Base-by-base conservation (phyloP, 2,329 filamentous ascomycete species). In the Didymella arachidicola region DNA sequence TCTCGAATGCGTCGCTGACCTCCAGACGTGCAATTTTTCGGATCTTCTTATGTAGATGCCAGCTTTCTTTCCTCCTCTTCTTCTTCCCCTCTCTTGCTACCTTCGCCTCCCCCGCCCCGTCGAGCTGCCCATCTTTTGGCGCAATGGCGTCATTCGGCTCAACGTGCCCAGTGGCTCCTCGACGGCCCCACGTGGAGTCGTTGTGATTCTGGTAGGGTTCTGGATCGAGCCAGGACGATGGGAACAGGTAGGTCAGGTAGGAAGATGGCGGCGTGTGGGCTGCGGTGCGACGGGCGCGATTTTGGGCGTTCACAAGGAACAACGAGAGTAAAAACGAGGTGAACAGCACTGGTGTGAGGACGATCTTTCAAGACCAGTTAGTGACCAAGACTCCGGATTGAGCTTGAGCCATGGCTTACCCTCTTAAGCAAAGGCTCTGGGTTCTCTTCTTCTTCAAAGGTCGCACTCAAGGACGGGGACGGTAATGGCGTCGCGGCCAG, bases 321-420 rank as follows among this genome's bases (percentile, higher is more conserved):
- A 91, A 83, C 2, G 88, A 90, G 63, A 90, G 44, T 41, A 91
- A 73, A 76, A 90, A 90, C 22, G 86, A 84, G 49, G 86, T 79
- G 72, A 90, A 85, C 63, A 86, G 81, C 61, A 90, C 65, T 7
- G 89, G 87, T 0, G 87, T 88, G 76, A 89, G 80, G 65, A 90
- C 60, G 59, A 80, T 67, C 77, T 77, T 50, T 55, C 29, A 57
- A 25, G 51, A 32, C 39, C 11, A 22, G 7, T 38, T 16, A 18
- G 22, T 4, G 26, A 22, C 10, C 48, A 29, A 11, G 11, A 45
- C 18, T 7, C 41, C 30, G 27, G 18, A 11, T 7, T 6, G 10
- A 19, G 22, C 11, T 22, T 10, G 14, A 27, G 2, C 16, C 11
- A 42, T 30, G 22, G 30, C 68, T 22, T 68, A 75, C 73, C 42